Conservation (phyloP, 192 early-diverging fungal genomes). For the Mortierella alpina region DNA sequence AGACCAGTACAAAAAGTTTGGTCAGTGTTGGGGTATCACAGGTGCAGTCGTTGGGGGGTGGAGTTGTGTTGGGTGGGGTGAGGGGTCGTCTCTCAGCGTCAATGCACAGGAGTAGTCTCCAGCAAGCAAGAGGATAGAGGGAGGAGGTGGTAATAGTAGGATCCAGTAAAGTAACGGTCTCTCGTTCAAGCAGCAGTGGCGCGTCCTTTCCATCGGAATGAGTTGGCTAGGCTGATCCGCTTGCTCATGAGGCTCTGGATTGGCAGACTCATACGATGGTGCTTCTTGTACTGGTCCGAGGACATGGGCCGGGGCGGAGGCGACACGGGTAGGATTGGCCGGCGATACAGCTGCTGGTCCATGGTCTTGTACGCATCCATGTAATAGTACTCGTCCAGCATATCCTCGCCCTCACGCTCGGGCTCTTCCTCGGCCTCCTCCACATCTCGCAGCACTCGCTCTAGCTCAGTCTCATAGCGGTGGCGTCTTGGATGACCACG, state of each 20-base stretch:
- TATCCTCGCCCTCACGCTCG: conserved; percentile 37
- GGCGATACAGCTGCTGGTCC: conserved; percentile 44
- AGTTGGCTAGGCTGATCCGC: conserved; percentile 23
- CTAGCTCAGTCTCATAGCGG: conserved; percentile 11
- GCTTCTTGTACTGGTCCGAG: conserved; percentile 31
- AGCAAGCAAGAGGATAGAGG: no score
- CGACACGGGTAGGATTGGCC: conserved; percentile 11
- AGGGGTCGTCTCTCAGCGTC: no score
- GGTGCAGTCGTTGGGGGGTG: no score
- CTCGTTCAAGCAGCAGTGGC: conserved; percentile 2
- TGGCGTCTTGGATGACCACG: no score
- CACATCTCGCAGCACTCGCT: conserved; percentile 17
- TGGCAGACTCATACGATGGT: conserved; percentile 44
- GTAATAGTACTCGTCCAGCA: conserved; percentile 42
- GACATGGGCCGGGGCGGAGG: conserved; percentile 39
- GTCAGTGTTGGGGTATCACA: no score
- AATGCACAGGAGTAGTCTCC: no score
- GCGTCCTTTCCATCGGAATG: conserved; percentile 37
- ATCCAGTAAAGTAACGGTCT: not conserved
- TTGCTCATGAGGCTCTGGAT: conserved; percentile 39
- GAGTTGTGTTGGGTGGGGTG: no score
- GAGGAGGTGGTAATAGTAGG: no score
- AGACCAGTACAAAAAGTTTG: no score
- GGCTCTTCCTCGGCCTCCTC: conserved; percentile 30
- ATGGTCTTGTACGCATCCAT: conserved; percentile 50